Conservation (phyloP, 2,329 filamentous ascomycete species). For the Fusarium sp. region DNA sequence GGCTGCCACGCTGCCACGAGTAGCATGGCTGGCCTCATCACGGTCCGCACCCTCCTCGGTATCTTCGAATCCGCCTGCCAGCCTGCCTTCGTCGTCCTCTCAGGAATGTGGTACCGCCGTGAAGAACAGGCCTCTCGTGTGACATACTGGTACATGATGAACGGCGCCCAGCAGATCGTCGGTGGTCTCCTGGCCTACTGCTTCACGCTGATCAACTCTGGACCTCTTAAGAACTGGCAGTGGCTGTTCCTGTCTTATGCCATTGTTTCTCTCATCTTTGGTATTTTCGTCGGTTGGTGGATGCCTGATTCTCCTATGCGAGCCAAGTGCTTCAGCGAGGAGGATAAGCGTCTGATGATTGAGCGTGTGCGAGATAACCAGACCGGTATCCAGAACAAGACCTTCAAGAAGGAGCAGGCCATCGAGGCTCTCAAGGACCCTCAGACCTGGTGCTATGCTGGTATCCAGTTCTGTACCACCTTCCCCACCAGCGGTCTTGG, state of each 20-base stretch:
- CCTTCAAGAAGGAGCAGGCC: slow-evolving; percentile 60
- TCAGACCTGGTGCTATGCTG: slow-evolving; percentile 73
- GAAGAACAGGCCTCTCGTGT: slow-evolving; percentile 75
- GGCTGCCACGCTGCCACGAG: slow-evolving; percentile 71
- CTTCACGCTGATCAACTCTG: slow-evolving; percentile 63
- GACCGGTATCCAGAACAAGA: slow-evolving; percentile 69
- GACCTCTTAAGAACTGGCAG: slow-evolving; percentile 73
- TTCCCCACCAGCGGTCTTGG: slow-evolving; percentile 80
- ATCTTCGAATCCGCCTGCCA: slow-evolving; percentile 79
- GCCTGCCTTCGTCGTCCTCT: slow-evolving; percentile 75
- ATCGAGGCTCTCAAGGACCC: slow-evolving; percentile 70
- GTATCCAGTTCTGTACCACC: slow-evolving; percentile 78
- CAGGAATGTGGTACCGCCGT: slow-evolving; percentile 77
- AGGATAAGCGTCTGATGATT: slow-evolving; percentile 73
- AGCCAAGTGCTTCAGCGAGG: slow-evolving; percentile 75
- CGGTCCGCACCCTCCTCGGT: slow-evolving; percentile 74
- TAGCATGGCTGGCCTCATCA: slow-evolving; percentile 70
- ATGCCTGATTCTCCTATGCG: slow-evolving; percentile 79
- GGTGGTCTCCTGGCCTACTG: slow-evolving; percentile 78
- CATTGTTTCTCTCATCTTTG: slow-evolving; percentile 71
- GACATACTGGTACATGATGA: slow-evolving; percentile 84
- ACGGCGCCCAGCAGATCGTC: slow-evolving; percentile 78
- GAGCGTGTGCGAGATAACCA: slow-evolving; percentile 71
- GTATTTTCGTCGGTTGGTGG: slow-evolving; percentile 71
- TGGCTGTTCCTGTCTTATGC: slow-evolving; percentile 76